Percentiles rank a stretch among this genome's conserved stretches.
phyloP scores from a whole-genome alignment of 1,284 basidiomycete genomes.

The Earliella scabrosa region DNA sequence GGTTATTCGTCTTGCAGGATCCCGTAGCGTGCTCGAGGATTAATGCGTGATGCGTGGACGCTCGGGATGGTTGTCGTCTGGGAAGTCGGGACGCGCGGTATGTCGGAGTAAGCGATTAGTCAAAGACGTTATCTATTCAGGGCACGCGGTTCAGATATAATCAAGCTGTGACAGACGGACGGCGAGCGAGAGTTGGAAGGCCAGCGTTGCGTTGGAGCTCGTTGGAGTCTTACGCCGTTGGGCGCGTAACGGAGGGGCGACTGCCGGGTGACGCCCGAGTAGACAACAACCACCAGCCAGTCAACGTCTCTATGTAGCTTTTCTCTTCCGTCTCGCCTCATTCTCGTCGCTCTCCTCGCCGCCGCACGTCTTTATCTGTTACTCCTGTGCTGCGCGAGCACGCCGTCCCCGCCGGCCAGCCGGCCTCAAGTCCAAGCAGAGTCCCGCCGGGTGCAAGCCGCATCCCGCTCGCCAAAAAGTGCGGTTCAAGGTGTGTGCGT shows the following conservation, averaged over 20 bases:
- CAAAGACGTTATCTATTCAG: neutral
- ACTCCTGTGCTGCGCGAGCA: conserved; percentile 33
- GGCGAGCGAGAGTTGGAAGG: conserved; percentile 4
- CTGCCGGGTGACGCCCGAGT: conserved; percentile 12
- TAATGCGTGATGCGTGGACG: too few relatives aligned
- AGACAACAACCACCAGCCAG: conserved; percentile 32
- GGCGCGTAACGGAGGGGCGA: conserved; percentile 7
- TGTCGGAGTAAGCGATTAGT: neutral
- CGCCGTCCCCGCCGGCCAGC: conserved; percentile 22
- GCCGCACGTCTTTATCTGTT: conserved; percentile 10
- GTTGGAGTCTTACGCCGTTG: neutral
- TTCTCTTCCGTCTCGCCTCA: conserved; percentile 9
- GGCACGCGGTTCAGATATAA: conserved; percentile 21
- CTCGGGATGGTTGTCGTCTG: neutral
- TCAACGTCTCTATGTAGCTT: conserved; percentile 24
- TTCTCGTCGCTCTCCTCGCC: conserved; percentile 17
- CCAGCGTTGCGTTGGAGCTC: conserved; percentile 18
- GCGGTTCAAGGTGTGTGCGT: conserved; percentile 90
- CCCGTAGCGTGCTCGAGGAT: too few relatives aligned
- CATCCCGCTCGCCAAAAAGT: conserved; percentile 83
- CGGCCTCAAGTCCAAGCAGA: conserved; percentile 58
- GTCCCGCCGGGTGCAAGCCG: conserved; percentile 62
- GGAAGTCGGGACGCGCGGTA: neutral
- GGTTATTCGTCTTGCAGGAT: neutral
- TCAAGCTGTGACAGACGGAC: conserved; percentile 20